These are phyloP conservation scores for Jamesozyma hellenica DNA, from an alignment of 805 yeast species.

Conservation along the genomic window DNA sequence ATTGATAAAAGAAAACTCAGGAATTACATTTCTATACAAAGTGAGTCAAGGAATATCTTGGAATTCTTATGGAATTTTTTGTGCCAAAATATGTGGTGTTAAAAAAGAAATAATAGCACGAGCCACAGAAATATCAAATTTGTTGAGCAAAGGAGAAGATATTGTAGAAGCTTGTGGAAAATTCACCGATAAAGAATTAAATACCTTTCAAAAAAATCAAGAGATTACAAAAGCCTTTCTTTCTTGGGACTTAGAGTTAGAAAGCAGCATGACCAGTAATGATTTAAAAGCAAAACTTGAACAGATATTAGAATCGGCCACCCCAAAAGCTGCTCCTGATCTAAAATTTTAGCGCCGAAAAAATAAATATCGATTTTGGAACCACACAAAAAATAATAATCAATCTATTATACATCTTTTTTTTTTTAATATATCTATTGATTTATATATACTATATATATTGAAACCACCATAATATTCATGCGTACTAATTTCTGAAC, in stretches of 20 bases:
- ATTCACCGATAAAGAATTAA: conserved; percentile 12
- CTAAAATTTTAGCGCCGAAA: background rate
- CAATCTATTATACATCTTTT: conserved; percentile 1
- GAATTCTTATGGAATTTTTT: conserved; percentile 32
- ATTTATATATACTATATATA: background rate
- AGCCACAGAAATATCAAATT: conserved; percentile 24
- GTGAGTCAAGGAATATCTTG: conserved; percentile 27
- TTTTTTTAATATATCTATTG: background rate
- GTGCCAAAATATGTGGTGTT: conserved; percentile 35
- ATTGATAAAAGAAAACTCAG: conserved; percentile 3
- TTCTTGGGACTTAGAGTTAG: conserved; percentile 24
- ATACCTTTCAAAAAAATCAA: conserved; percentile 11
- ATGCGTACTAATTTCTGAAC: conserved; percentile 30
- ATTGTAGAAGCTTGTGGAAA: conserved; percentile 12
- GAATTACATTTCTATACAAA: conserved; percentile 29
- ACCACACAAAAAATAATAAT: background rate
- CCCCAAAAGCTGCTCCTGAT: background rate
- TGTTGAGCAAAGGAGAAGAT: conserved; percentile 14
- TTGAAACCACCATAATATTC: background rate
- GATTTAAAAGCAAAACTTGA: conserved; percentile 7
- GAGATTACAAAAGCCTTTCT: conserved; percentile 19
- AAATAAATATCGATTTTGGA: no score
- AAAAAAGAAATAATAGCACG: conserved; percentile 23
- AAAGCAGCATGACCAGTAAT: conserved; percentile 4
- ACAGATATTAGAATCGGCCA: background rate